Evolutionary conservation across 2,329 filamentous ascomycete species (phyloP).

Genomic region (Pseudogymnoascus sp.): DNA sequence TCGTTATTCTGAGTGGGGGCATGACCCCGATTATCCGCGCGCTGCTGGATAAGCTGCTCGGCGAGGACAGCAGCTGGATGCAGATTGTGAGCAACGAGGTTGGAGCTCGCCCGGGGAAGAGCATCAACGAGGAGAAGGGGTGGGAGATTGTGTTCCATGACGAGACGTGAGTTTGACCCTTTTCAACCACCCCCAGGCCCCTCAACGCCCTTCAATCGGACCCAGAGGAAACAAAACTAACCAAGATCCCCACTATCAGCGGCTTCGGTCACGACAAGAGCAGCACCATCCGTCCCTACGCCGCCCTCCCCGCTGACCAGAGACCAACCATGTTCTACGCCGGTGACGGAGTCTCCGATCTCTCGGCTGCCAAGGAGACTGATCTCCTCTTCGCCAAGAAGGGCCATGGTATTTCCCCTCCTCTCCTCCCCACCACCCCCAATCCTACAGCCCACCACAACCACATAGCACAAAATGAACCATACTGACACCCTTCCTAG

Average conservation of each 20-base stretch:
- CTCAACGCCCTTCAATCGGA: neutral
- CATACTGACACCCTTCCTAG: slow-evolving; percentile 34
- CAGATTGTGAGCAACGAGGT: slow-evolving; percentile 89
- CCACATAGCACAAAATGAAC: neutral
- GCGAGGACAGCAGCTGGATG: slow-evolving; percentile 64
- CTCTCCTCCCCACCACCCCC: neutral
- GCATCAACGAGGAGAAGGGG: slow-evolving; percentile 68
- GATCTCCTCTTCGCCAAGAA: slow-evolving; percentile 91
- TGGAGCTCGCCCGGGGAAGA: slow-evolving; percentile 54
- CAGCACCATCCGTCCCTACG: slow-evolving; percentile 81
- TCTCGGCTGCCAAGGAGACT: slow-evolving; percentile 86
- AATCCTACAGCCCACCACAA: slow-evolving; percentile 9
- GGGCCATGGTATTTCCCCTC: slow-evolving; percentile 58
- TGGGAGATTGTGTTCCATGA: slow-evolving; percentile 90
- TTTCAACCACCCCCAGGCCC: neutral
- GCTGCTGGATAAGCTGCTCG: slow-evolving; percentile 70
- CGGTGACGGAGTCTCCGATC: slow-evolving; percentile 86
- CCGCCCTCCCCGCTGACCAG: slow-evolving; percentile 55
- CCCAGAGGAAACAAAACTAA: neutral
- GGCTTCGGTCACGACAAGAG: slow-evolving; percentile 96
- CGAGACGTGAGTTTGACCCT: slow-evolving; percentile 49
- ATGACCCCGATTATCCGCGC: slow-evolving; percentile 89
- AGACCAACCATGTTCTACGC: slow-evolving; percentile 88
- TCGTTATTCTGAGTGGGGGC: slow-evolving; percentile 84
- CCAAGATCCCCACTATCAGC: slow-evolving; percentile 11